These are phyloP conservation scores for Rhododendron mucronatum DNA, from an alignment of 148 eudicot genomes.

Conservation along the genomic window DNA sequence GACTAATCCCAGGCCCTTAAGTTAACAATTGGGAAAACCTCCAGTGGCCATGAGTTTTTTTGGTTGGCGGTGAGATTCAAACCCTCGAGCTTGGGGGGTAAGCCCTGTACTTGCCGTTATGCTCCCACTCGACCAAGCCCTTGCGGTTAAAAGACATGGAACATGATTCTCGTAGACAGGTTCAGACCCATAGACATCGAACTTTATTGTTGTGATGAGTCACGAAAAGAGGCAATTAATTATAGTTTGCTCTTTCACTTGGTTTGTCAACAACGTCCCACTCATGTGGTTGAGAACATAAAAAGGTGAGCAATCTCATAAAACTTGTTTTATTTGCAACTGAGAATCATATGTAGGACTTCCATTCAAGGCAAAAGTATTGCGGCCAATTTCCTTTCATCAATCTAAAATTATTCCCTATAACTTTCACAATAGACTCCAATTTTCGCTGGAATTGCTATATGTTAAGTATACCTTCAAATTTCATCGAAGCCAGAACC, in stretches of 20 bases:
- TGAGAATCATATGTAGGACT: not conserved
- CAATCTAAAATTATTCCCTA: not conserved
- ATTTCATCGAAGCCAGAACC: not conserved
- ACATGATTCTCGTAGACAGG: not conserved
- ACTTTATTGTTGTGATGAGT: not conserved
- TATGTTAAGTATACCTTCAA: not conserved
- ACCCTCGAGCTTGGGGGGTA: no score
- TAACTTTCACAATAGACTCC: not conserved
- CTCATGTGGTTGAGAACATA: not conserved
- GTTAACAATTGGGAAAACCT: not conserved
- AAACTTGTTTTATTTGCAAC: not conserved
- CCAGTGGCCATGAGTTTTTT: not conserved
- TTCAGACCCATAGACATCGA: not conserved
- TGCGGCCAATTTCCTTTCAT: not conserved
- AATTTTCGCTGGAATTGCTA: not conserved
- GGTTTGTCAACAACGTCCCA: not conserved
- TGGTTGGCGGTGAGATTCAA: no score
- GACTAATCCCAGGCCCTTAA: not conserved
- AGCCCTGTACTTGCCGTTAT: no score
- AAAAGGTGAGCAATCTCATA: not conserved
- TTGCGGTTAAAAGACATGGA: not conserved
- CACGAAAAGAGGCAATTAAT: not conserved
- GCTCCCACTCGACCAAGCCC: not conserved
- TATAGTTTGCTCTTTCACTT: not conserved
- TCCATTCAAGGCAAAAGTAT: not conserved